These are phyloP conservation scores for Pythium aphanidermatum DNA, from an alignment of 352 stramenopile genomes.

Conservation along the genomic window DNA sequence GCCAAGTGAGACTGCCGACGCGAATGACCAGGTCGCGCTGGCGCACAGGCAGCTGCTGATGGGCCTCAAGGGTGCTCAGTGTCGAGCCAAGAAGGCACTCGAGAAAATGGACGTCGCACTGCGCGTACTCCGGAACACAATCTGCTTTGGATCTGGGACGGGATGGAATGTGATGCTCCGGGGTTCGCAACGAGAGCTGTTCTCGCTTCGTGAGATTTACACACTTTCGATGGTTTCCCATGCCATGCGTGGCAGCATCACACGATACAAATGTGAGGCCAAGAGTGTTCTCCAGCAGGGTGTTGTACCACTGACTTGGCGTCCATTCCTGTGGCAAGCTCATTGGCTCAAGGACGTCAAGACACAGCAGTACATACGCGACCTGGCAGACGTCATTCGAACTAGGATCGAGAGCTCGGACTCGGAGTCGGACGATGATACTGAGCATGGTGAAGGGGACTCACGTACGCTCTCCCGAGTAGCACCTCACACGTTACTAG, in stretches of 20 bases:
- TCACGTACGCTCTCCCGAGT: too few species aligned
- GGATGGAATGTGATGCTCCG: constrained; percentile 29
- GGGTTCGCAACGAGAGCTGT: constrained; percentile 19
- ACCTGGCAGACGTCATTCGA: constrained; percentile 50
- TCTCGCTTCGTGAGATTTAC: constrained; percentile 43
- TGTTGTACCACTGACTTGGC: neutral
- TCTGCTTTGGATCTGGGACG: constrained; percentile 18
- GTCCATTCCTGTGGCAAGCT: constrained; percentile 34
- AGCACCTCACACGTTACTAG: constrained; percentile 3
- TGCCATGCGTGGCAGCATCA: constrained; percentile 22
- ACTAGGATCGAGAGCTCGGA: constrained; percentile 35
- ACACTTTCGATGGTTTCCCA: constrained; percentile 29
- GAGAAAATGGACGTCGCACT: constrained; percentile 59
- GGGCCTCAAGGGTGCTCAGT: constrained; percentile 60
- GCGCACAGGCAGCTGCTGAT: constrained; percentile 66
- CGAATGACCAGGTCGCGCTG: constrained; percentile 50
- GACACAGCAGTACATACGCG: constrained; percentile 37
- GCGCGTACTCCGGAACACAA: constrained; percentile 35
- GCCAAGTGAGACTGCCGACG: constrained; percentile 54
- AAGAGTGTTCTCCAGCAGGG: constrained; percentile 23
- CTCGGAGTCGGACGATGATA: constrained; percentile 39
- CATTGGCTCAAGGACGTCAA: constrained; percentile 44
- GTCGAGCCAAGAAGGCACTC: constrained; percentile 38
- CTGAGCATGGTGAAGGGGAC: constrained; percentile 18
- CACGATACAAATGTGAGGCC: constrained; percentile 20